Percentiles rank a stretch among this genome's conserved stretches.
These are phyloP conservation scores for Peronospora destructor DNA, from an alignment of 352 stramenopile species.

Conservation along the genomic window DNA sequence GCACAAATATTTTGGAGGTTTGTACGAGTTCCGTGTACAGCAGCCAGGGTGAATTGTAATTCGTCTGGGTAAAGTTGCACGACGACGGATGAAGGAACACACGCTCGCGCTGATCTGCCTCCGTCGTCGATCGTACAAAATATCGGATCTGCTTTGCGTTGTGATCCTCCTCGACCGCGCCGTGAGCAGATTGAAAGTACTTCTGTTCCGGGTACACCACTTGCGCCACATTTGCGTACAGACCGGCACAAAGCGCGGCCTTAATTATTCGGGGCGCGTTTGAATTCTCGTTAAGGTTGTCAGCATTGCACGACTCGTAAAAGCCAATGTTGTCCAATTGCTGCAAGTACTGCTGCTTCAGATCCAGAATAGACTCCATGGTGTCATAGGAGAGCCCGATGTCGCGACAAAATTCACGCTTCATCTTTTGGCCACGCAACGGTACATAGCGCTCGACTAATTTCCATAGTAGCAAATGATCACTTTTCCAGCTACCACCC, in stretches of 20 bases:
- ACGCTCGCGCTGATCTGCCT: slow-evolving; percentile 48
- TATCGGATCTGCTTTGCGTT: slow-evolving; percentile 92
- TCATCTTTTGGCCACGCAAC: slow-evolving; percentile 41
- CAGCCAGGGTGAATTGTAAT: slow-evolving; percentile 94
- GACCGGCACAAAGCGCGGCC: slow-evolving; percentile 67
- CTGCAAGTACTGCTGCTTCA: slow-evolving; percentile 83
- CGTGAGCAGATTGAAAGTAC: slow-evolving; percentile 91
- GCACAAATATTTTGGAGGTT: slow-evolving; percentile 96
- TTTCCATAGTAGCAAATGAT: slow-evolving; percentile 68
- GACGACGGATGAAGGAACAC: slow-evolving; percentile 96
- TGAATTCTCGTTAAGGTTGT: slow-evolving; percentile 55
- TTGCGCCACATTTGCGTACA: slow-evolving; percentile 77
- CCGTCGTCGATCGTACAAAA: slow-evolving; percentile 59
- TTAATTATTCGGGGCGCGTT: slow-evolving; percentile 88
- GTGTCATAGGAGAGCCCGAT: slow-evolving; percentile 79
- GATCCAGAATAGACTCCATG: slow-evolving; percentile 89
- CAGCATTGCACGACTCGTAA: slow-evolving; percentile 40
- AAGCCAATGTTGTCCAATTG: slow-evolving; percentile 75
- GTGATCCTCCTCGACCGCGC: slow-evolving; percentile 86
- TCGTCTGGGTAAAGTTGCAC: slow-evolving; percentile 81
- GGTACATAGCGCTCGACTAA: slow-evolving; percentile 73
- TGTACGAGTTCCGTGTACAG: slow-evolving; percentile 94
- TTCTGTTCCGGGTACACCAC: slow-evolving; percentile 90
- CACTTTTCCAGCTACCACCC: slow-evolving; percentile 55
- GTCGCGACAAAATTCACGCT: slow-evolving; percentile 62